Base-by-base conservation (phyloP, 306 rosid species). In the Acacia crassicarpa region DNA sequence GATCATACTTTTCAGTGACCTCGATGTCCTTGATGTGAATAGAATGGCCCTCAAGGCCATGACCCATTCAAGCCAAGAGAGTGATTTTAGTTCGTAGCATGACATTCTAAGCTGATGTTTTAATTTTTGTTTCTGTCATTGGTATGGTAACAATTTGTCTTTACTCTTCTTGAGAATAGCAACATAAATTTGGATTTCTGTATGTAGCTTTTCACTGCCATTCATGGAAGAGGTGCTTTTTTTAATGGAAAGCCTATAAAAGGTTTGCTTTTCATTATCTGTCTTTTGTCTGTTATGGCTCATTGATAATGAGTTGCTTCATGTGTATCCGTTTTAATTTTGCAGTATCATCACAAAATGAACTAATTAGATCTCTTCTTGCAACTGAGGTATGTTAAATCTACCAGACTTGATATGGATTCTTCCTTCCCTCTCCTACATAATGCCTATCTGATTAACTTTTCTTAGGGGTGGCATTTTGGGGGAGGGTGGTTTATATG, bases 171-270 rank as follows among this genome's bases (percentile, higher is more conserved):
- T 35, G 51, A 44, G 49, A 19, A 53, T 43, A 43, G 48, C 12
- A 59, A 51, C 75, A 23, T 84, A 19, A 48, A 44, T 72, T 69
- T 61, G 32, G 17, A 74, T 67, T 84, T 66, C 10, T 69, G 4
- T 62, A 33, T 79, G 80, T 80, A 94, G 98, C 92, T 94, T 83
- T 94, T 92, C 76, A 90, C 98, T 86, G 98, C 89, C 53, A 79
- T 94, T 53, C 85, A 70, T 6, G 98, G 97, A 63, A 88, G 87
- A 81, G 97, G 97, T 71, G 97, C 98, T 82, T 87, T 88, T 82
- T 80, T 94, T 78, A 92, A 94, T 77, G 94, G 92, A 48, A 86
- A 85, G n/a, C 92, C 94, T 17, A 89, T 94, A 73, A 94, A 88
- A 90, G 98, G 97, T 88, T 68, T 66, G 75, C 70, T 23, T 20